Evolutionary conservation across 202 grass and related monocot species (phyloP).

Genomic region (Hordeum pubiflorum): DNA sequence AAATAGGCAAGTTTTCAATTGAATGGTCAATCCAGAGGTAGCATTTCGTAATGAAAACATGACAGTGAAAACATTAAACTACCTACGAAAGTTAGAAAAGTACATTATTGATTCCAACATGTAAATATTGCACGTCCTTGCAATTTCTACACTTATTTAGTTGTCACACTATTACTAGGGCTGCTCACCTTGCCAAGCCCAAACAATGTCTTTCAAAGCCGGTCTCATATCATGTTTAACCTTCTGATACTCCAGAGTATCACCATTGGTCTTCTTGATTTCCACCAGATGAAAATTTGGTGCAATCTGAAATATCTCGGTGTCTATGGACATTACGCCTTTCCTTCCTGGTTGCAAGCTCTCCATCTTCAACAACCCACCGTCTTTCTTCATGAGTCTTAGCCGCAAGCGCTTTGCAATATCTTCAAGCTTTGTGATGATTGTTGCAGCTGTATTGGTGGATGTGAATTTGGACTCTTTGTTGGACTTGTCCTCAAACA

Average conservation of each 20-base stretch:
- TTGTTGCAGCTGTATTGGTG: constrained; percentile 38
- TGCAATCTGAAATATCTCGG: constrained; percentile 69
- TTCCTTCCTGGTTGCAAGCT: constrained; percentile 51
- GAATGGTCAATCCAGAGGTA: neutral
- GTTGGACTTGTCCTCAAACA: constrained; percentile 48
- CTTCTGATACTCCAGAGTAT: constrained; percentile 75
- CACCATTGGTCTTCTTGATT: constrained; percentile 62
- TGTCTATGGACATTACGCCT: constrained; percentile 51
- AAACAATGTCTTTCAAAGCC: constrained; percentile 76
- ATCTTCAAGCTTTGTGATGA: constrained; percentile 62
- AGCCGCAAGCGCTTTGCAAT: constrained; percentile 53
- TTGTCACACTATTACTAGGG: neutral
- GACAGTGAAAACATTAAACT: neutral
- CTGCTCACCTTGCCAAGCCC: constrained; percentile 80
- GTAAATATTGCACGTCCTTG: neutral
- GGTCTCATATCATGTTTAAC: constrained; percentile 59
- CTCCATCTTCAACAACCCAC: constrained; percentile 60
- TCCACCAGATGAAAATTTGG: constrained; percentile 80
- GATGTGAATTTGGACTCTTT: constrained; percentile 68
- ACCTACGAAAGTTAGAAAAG: neutral
- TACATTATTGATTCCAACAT: constrained; percentile 9
- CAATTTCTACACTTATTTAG: neutral
- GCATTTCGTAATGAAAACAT: neutral
- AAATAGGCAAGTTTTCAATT: neutral
- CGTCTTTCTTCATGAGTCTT: constrained; percentile 59